Conservation (phyloP, 106 monocot species). For the Ottelia alismoides region DNA sequence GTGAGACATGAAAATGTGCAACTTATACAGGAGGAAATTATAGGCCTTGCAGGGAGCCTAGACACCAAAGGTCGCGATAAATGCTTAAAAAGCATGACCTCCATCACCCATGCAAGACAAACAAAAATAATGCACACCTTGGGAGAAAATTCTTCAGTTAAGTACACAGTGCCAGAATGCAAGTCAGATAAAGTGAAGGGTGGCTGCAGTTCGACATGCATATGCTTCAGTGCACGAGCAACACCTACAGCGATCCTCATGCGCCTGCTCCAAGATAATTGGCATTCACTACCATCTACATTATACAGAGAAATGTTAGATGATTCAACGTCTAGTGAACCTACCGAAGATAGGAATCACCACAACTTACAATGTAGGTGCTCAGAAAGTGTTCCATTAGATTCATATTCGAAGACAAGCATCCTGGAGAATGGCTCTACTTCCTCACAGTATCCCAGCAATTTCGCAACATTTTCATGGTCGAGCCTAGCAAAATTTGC, state of each 20-base stretch:
- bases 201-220: slow-evolving; percentile 78
- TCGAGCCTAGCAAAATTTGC: slow-evolving; percentile 54
- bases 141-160: slow-evolving; percentile 96
- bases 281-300: slow-evolving; percentile 61
- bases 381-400: slow-evolving; percentile 92
- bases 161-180: slow-evolving; percentile 68
- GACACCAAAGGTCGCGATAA: no score
- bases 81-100: no score
- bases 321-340: no score
- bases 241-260: slow-evolving; percentile 78
- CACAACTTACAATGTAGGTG: slow-evolving; percentile 89
- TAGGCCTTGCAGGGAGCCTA: no score
- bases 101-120: no score
- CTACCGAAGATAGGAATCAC: no score
- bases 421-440: slow-evolving; percentile 80
- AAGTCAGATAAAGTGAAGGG: slow-evolving; percentile 68
- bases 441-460: slow-evolving; percentile 78
- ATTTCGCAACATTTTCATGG: slow-evolving; percentile 66
- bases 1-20: no score
- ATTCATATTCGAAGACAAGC: slow-evolving; percentile 88
- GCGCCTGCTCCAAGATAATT: slow-evolving; percentile 85
- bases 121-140: no score
- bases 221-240: slow-evolving; percentile 65
- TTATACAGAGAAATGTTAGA: no score
- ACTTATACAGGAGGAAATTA: no score